Conservation (phyloP, 306 rosid species). For the Rubus parviflorus region DNA sequence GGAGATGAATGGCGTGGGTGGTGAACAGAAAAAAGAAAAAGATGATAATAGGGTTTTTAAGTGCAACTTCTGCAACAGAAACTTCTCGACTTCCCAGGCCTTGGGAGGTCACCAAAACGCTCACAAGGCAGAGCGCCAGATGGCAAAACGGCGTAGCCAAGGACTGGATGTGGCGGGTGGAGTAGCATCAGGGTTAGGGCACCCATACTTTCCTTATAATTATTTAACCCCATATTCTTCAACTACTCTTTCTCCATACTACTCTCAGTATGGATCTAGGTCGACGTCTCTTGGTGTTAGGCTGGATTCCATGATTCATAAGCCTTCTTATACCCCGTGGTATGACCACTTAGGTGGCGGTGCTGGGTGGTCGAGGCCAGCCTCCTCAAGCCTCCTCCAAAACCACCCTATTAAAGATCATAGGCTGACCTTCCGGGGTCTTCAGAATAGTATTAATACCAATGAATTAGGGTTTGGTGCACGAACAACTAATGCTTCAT, state of each 20-base stretch:
- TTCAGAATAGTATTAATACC: not conserved
- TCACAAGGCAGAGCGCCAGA: not conserved
- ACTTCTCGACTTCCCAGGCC: conserved; percentile 8
- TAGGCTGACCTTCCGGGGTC: not conserved
- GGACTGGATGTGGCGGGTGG: not conserved
- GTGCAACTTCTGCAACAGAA: conserved; percentile 10
- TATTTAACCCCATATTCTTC: not conserved
- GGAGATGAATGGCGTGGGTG: not conserved
- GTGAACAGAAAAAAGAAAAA: not conserved
- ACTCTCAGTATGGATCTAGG: conserved; percentile 1
- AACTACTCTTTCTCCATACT: not conserved
- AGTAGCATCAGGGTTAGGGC: not conserved
- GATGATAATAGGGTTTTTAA: conserved; percentile 1
- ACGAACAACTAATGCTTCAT: not conserved
- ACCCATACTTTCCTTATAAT: not conserved
- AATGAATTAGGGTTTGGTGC: conserved; percentile 1
- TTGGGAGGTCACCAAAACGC: conserved; percentile 10
- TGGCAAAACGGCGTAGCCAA: not conserved
- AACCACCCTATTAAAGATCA: not conserved
- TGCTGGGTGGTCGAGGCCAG: conserved; percentile 1
- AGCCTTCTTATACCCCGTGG: not conserved
- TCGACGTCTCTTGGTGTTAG: conserved; percentile 1
- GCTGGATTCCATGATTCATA: conserved; percentile 3
- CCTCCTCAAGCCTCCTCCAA: not conserved
- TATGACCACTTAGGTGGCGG: not conserved